Conservation (phyloP, 495 filamentous ascomycete genomes). For the Daldinia concentrica region DNA sequence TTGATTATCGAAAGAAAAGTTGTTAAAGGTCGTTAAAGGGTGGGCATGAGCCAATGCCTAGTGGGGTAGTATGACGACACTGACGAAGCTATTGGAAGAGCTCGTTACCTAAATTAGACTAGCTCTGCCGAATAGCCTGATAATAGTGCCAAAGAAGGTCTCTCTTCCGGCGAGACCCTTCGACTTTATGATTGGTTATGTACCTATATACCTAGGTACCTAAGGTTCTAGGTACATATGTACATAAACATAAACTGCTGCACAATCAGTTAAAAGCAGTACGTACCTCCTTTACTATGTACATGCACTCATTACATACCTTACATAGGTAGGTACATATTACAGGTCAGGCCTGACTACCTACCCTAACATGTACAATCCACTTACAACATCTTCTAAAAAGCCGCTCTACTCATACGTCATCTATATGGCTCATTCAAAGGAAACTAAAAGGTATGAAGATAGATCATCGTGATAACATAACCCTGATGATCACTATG, state of each 20-base stretch:
- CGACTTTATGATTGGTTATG: not conserved
- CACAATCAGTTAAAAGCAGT: too few relatives aligned
- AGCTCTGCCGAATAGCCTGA: constrained; percentile 30
- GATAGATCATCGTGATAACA: constrained; percentile 10
- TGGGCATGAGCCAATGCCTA: constrained; percentile 14
- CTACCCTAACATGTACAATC: too few relatives aligned
- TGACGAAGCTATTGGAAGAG: constrained; percentile 40
- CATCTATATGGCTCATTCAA: constrained; percentile 18
- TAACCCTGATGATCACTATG: constrained; percentile 25
- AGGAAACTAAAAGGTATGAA: not conserved
- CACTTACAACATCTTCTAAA: not conserved
- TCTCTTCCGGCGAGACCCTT: constrained; percentile 5
- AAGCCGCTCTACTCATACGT: constrained; percentile 18
- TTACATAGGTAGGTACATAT: too few relatives aligned
- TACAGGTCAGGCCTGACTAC: too few relatives aligned
- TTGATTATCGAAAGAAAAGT: constrained; percentile 29
- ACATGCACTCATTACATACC: too few relatives aligned
- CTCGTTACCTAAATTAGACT: constrained; percentile 30
- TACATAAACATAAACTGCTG: too few relatives aligned
- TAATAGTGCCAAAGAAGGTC: constrained; percentile 7
- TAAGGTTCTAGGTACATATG: too few relatives aligned
- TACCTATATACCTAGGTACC: too few relatives aligned
- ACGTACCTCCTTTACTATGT: too few relatives aligned
- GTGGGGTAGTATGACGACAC: constrained; percentile 40
- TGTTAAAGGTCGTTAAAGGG: constrained; percentile 20